Base-by-base conservation (phyloP, 192 early-diverging fungal species). In the Coemansia sp. region DNA sequence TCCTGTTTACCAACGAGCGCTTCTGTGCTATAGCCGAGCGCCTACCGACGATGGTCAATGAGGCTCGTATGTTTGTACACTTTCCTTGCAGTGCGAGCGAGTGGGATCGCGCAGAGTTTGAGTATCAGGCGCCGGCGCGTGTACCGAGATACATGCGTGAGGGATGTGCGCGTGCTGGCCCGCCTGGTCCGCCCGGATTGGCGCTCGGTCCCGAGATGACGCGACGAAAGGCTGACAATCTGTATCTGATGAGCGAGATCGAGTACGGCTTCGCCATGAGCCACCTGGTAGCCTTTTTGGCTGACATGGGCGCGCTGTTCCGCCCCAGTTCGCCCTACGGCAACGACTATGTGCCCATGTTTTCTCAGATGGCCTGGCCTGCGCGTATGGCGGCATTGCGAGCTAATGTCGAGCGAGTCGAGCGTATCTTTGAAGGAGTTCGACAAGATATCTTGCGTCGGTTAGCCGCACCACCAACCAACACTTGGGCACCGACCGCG, bases 211-310 rank as follows among this genome's bases (percentile, higher is more conserved):
- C 70, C 48, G 79, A 82, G 68, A 69, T 82, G 55, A 53, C 38
- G 2, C 57, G 38, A 46, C 74, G 79, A 68, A 82, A 82, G 69
- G 37, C 9, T 4, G 80, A 74, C 59, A 82, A 77, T 36, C 59
- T 77, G 42, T 82, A 82, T 17, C 15, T 82, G 69, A 74, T 82
- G 71, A 73, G 71, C 37, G 80, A 82, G 63, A 82, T 82, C 29
- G 80, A 82, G 72, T 82, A 82, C 57, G 80, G 80, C n/a, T 82
- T 82, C 27, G 64, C 80, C 8, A 82, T 82, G 80, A 76, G 80
- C 72, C 80, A 82, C 32, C 72, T 82, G 59, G 80, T 82, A 31
- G 72, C 80, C 11, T 82, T 82, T 38, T 44, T 82, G 75, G 75
- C 75, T 8, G 72, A 77, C 66, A 77, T 82, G 72, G 74, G 80